Conservation (phyloP, 768 basidiomycete species). For the Austroboletus festivus region DNA sequence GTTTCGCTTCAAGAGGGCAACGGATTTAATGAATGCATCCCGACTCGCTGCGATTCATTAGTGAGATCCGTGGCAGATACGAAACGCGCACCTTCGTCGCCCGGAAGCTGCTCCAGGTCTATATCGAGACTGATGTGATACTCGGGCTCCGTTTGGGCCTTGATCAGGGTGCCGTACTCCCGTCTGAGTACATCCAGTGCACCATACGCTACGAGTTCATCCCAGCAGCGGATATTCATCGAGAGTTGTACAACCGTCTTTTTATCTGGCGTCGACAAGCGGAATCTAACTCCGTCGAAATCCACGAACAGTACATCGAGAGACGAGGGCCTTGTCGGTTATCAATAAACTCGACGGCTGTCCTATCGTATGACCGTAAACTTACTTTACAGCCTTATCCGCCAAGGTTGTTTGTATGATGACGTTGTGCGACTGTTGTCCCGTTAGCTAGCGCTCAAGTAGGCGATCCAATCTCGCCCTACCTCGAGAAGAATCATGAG, state of each 20-base stretch:
- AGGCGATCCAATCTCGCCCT: slow-evolving; percentile 2
- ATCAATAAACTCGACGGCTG: slow-evolving; percentile 14
- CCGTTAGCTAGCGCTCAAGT: slow-evolving; percentile 5
- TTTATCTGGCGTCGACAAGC: slow-evolving; percentile 81
- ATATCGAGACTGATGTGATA: slow-evolving; percentile 87
- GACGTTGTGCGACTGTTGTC: slow-evolving; percentile 76
- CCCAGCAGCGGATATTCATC: slow-evolving; percentile 98
- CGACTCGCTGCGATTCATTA: slow-evolving; percentile 58
- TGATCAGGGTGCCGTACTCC: slow-evolving; percentile 78
- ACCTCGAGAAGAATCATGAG: slow-evolving; percentile 87
- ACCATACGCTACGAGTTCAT: slow-evolving; percentile 85
- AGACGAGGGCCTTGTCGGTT: slow-evolving; percentile 67
- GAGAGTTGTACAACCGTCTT: slow-evolving; percentile 83
- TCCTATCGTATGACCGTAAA: slow-evolving; percentile 1
- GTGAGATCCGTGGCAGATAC: neutral
- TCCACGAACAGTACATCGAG: slow-evolving; percentile 97
- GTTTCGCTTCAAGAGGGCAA: slow-evolving; percentile 88
- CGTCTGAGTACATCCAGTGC: slow-evolving; percentile 73
- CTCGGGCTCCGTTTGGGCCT: slow-evolving; percentile 71
- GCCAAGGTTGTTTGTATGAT: slow-evolving; percentile 88
- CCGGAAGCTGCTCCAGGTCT: slow-evolving; percentile 82
- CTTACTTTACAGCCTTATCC: slow-evolving; percentile 85
- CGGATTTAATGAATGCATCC: slow-evolving; percentile 72
- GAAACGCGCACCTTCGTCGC: slow-evolving; percentile 62
- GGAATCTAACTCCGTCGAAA: slow-evolving; percentile 95